These are phyloP conservation scores for Huntiella abstrusa DNA, from an alignment of 2,329 filamentous ascomycete genomes.

Conservation along the genomic window DNA sequence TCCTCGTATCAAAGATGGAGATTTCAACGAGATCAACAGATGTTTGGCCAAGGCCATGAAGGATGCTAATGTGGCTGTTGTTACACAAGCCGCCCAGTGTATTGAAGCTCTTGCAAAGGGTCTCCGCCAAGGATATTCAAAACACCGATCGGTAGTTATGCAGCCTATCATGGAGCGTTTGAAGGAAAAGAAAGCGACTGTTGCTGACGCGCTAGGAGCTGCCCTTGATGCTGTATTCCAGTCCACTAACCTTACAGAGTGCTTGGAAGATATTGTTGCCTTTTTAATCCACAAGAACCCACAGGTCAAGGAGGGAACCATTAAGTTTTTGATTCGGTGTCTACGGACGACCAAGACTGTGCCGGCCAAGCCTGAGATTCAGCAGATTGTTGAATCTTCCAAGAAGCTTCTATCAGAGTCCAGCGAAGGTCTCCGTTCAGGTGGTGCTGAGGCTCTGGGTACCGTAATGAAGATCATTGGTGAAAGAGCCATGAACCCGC, in stretches of 20 bases:
- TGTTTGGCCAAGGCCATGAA: constrained; percentile 94
- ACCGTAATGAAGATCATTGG: constrained; percentile 98
- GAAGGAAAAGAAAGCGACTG: constrained; percentile 88
- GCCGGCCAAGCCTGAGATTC: constrained; percentile 67
- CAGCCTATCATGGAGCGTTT: constrained; percentile 82
- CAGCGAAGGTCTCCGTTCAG: constrained; percentile 66
- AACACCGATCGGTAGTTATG: constrained; percentile 66
- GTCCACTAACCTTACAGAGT: constrained; percentile 58
- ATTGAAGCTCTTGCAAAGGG: constrained; percentile 80
- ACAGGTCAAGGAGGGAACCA: constrained; percentile 87
- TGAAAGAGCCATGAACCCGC: constrained; percentile 83
- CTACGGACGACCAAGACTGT: constrained; percentile 67
- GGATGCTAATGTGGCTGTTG: constrained; percentile 90
- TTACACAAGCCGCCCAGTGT: constrained; percentile 82
- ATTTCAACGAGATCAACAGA: constrained; percentile 68
- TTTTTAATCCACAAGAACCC: constrained; percentile 90
- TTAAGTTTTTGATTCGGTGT: constrained; percentile 81
- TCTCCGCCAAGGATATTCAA: constrained; percentile 56
- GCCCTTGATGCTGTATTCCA: constrained; percentile 56
- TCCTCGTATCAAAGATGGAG: constrained; percentile 77
- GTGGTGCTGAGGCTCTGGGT: constrained; percentile 79
- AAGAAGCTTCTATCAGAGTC: constrained; percentile 86
- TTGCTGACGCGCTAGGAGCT: constrained; percentile 71
- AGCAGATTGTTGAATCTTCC: constrained; percentile 65
- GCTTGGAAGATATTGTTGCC: constrained; percentile 74